Base-by-base conservation (phyloP, 164 flowering plant genomes). In the Piper longum region DNA sequence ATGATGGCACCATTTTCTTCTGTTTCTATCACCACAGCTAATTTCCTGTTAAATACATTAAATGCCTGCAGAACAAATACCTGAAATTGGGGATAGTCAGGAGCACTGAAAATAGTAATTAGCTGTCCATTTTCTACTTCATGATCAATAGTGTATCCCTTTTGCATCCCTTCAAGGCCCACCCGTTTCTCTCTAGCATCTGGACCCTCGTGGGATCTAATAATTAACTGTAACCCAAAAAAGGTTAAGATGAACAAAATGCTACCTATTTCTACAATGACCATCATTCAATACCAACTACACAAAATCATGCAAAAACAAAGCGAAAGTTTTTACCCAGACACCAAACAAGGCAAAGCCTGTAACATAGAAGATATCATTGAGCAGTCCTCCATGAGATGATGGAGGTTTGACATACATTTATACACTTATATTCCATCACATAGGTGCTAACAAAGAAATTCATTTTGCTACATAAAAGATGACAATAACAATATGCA, bases 151-250 rank as follows among this genome's bases (percentile, higher is more conserved):
- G 97, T 90, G 70, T 88, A 91, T 16, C 99, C 99, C 62, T 77
- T 73, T 59, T 81, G 74, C 99, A 95, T 95, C 67, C 92, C 93
- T 62, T 70, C 64, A 61, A 95, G 80, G 66, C 81, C 91, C 64
- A 79, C 64, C 56, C 97, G 75, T 75, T 91, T 91, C 74, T 87
- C 96, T 75, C 97, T 85, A 48, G 99, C 99, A 83, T 95, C 97
- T 63, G 99, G 99, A 9, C 99, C 99, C 81, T 95, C 97, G 78
- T 90, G 99, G 56, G 99, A 95, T 74, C 99, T 87, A 62, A 95
- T 87, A 60, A 95, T 88, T 62, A 91, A 79, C 99, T 93, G 85
- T 60, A n/a, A 65, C 60, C 57, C 54, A 73, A 40, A 41, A 69
- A 63, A 64, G 62, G 59, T 40, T 58, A 67, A 26, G 36, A 26